Conservation (phyloP, 768 basidiomycete genomes). For the Hydnum rufescens region DNA sequence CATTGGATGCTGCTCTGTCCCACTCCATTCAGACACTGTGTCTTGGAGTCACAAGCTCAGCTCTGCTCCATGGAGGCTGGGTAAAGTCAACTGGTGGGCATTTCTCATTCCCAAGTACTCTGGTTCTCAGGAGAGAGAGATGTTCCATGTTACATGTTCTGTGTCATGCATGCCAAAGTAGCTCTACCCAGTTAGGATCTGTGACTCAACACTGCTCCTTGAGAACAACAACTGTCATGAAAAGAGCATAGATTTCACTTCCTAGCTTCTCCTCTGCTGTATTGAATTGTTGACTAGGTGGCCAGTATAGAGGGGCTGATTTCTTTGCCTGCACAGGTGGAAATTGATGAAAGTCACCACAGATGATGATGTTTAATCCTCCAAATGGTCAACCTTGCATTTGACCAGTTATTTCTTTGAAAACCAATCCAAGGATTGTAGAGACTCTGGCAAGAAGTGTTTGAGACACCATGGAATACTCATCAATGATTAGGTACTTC, state of each 20-base stretch:
- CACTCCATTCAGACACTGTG: slow-evolving; percentile 20
- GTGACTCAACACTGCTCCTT: background rate
- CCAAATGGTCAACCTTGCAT: slow-evolving; percentile 17
- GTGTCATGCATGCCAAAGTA: background rate
- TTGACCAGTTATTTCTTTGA: slow-evolving; percentile 12
- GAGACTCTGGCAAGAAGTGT: slow-evolving; percentile 14
- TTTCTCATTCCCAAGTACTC: slow-evolving; percentile 12
- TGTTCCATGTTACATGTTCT: slow-evolving; percentile 16
- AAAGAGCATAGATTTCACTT: background rate
- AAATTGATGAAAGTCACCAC: slow-evolving; percentile 18
- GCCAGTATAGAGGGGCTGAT: background rate
- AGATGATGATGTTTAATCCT: slow-evolving; percentile 19
- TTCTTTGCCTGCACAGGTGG: slow-evolving; percentile 9
- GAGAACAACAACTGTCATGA: background rate
- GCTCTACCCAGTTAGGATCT: background rate
- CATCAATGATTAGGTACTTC: slow-evolving; percentile 22
- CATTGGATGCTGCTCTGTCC: slow-evolving; percentile 19
- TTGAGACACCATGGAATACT: slow-evolving; percentile 21
- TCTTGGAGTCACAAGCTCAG: slow-evolving; percentile 21
- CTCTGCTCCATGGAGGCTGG: slow-evolving; percentile 18
- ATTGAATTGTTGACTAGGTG: background rate
- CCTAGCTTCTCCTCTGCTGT: background rate
- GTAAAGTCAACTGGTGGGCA: slow-evolving; percentile 13
- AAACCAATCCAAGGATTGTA: slow-evolving; percentile 1
- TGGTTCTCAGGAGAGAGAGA: slow-evolving; percentile 14